Evolutionary conservation across 306 rosid genomes (phyloP).

Genomic region (Luffa acutangula): DNA sequence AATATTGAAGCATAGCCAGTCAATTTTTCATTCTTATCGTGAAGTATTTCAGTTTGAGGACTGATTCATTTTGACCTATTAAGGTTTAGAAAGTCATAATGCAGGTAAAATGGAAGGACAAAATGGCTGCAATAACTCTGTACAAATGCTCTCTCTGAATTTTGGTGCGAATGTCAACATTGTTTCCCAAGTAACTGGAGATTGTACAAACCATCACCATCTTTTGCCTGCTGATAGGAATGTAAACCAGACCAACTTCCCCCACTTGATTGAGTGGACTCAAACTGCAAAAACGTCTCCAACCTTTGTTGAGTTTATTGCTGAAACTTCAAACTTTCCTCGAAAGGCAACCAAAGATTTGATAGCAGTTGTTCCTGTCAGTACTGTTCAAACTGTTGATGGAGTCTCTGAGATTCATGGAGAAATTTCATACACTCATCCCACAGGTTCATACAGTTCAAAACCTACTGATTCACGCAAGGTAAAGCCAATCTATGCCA

Average conservation of each 20-base stretch:
- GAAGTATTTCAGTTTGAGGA: neutral
- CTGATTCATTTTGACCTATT: neutral
- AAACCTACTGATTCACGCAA: slow-evolving; percentile 30
- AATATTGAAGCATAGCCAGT: neutral
- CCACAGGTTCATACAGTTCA: slow-evolving; percentile 26
- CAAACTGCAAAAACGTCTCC: slow-evolving; percentile 31
- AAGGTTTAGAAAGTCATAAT: neutral
- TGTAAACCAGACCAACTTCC: slow-evolving; percentile 17
- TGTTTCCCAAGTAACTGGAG: slow-evolving; percentile 23
- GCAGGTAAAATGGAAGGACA: slow-evolving; percentile 44
- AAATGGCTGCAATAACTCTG: slow-evolving; percentile 21
- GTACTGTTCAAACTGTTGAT: slow-evolving; percentile 13
- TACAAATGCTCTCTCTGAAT: slow-evolving; percentile 17
- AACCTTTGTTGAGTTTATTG: slow-evolving; percentile 39
- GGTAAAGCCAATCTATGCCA: slow-evolving; percentile 17
- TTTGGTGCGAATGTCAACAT: slow-evolving; percentile 18
- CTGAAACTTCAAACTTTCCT: slow-evolving; percentile 39
- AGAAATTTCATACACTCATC: slow-evolving; percentile 22
- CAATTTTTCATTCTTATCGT: neutral
- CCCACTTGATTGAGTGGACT: slow-evolving; percentile 29
- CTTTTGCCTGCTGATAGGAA: slow-evolving; percentile 17
- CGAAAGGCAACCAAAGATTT: slow-evolving; percentile 25
- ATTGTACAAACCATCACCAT: slow-evolving; percentile 18
- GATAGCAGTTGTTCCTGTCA: slow-evolving; percentile 27
- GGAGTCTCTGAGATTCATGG: slow-evolving; percentile 25